Base-by-base conservation (phyloP, 1,284 basidiomycete species). In the Ceratobasidium sp. region DNA sequence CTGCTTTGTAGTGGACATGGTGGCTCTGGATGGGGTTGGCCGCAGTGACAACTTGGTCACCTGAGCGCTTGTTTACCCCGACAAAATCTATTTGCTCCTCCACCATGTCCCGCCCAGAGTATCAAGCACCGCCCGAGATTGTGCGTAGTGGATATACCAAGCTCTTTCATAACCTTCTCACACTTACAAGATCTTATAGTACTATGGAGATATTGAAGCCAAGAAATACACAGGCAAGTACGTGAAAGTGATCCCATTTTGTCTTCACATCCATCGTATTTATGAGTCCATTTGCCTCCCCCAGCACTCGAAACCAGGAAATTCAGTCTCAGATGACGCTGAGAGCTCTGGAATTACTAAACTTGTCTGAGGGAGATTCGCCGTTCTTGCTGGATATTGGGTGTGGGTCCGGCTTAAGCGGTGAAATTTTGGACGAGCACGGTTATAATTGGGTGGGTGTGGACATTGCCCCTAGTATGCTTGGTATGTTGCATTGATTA, bases 291-390 rank as follows among this genome's bases (percentile, higher is more conserved):
- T 76, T 46, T 43, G 3, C 13, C 30, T 13, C n/a, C 28, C 73
- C 43, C 76, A 96, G 95, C 82, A 91, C 97, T 28, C 95, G 98
- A 73, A 95, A 98, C 76, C 96, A 99, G 80, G 92, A 93, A 78
- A 96, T 99, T 75, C 98, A 99, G 81, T 92, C 96, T 6, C 92
- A 98, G 78, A 99, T 99, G 98, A 98, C 97, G 5, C 93, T 96
- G 78, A 88, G 98, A 75, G 96, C 96, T 0, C 83, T 99, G 52
- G 97, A 99, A 80, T 87, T 99, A 7, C 85, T 99, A 54, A 92
- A 90, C 77, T 83, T 98, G 26, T 92, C 95, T 1, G 85, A 85
- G 70, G 89, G 88, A 59, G 85, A 94, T 75, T 88, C 94, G 0
- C 89, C 91, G 0, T 93, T 94, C 78, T 83, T 99, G 13, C 88